Base-by-base conservation (phyloP, 2,329 filamentous ascomycete genomes). In the Chrysosporium keratinophilum region DNA sequence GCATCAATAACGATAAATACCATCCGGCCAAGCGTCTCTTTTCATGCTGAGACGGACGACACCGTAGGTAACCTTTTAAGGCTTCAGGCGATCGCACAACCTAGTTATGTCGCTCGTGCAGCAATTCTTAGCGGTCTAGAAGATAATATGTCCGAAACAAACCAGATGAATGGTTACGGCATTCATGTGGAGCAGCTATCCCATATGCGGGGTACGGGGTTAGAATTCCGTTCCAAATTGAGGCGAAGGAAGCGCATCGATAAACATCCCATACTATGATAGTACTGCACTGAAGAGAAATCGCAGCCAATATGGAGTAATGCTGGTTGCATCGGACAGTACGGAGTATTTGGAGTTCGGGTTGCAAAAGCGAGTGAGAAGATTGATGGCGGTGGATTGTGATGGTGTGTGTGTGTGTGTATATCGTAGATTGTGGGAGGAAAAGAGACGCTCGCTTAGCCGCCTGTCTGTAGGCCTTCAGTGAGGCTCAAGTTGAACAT, bases 201-300 rank as follows among this genome's bases (percentile, higher is more conserved):
- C 48, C 48, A 35, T 34, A 33, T 50, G 48, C 39, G 48, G 48
- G 47, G 48, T 34, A 33, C 48, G 35, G 48, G 42, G 42, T 15
- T 37, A 14, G 10, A 3, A 15, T 42, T 19, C 48, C 48, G 48
- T 50, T 31, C 40, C 48, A 20, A 42, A 42, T 50, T 14, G 20
- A 50, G 48, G 48, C 35, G 37, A 42, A 33, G 19, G 37, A 42
- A 50, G 37, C 37, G 48, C 48, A 35, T 43, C 37, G 15, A 31
- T 41, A 9, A 15, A n/a, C n/a, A n/a, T n/a, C n/a, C n/a, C n/a
- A n/a, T n/a, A n/a, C n/a, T n/a, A n/a, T n/a, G n/a, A n/a, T n/a
- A n/a, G n/a, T n/a, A n/a, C n/a, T n/a, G n/a, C n/a, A n/a, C n/a
- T n/a, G n/a, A 37, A 23, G 23, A 20, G 6, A 39, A 19, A 5